phyloP scores from a whole-genome alignment of 257 asterid genomes.

The Verbascum thapsus region DNA sequence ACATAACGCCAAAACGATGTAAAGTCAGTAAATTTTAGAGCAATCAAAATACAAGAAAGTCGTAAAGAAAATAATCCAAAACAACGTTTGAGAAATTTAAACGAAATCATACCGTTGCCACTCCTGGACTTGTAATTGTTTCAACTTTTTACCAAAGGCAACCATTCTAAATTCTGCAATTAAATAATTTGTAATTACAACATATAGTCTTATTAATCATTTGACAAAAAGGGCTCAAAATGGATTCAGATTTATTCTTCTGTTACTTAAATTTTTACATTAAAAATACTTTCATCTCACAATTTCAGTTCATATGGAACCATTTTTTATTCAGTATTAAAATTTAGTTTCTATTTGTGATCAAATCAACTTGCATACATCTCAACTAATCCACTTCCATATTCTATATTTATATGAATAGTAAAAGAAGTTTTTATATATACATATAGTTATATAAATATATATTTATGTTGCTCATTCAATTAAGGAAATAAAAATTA shows the following conservation, averaged over 20 bases:
- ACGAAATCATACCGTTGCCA: slow-evolving; percentile 48
- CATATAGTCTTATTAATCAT: neutral
- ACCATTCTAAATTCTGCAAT: slow-evolving; percentile 40
- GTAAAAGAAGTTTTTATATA: no score
- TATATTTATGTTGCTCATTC: no score
- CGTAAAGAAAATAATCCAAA: neutral
- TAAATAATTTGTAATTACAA: slow-evolving; percentile 14
- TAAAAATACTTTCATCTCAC: no score
- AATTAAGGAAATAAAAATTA: no score
- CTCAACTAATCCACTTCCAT: no score
- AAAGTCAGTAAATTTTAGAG: neutral
- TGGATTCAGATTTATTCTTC: slow-evolving; percentile 4
- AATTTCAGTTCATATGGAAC: neutral
- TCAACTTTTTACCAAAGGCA: slow-evolving; percentile 57
- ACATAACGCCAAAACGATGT: no score
- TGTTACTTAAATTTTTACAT: no score
- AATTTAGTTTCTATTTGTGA: neutral
- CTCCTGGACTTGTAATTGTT: slow-evolving; percentile 44
- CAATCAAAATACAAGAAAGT: neutral
- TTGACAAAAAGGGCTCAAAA: neutral
- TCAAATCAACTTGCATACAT: no score
- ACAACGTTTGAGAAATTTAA: neutral
- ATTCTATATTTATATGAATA: no score
- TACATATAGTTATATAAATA: no score
- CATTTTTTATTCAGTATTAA: neutral